A percentile compares a stretch with the other conserved stretches of the same genome.
These are phyloP conservation scores for Pelargonium cotyledonis DNA, from an alignment of 441 rosid species.

Conservation along the genomic window DNA sequence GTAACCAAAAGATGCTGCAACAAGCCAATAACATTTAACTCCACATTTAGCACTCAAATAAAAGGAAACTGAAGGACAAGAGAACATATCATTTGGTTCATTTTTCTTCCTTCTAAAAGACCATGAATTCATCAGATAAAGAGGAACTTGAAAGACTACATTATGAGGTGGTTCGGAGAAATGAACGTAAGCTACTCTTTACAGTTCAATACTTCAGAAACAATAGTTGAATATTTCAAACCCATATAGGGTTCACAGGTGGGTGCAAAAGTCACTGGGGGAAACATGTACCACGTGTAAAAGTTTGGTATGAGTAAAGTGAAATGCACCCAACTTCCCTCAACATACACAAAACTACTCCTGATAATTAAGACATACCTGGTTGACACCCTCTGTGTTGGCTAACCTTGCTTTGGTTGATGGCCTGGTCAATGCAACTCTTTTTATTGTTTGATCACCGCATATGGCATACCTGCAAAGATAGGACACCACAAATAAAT, in stretches of 20 bases:
- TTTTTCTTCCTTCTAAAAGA: background rate
- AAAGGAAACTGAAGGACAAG: too few relatives aligned
- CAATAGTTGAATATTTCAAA: too few relatives aligned
- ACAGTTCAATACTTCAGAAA: background rate
- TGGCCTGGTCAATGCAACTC: constrained; percentile 38
- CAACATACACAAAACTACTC: background rate
- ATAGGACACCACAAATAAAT: constrained; percentile 5
- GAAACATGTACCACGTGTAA: background rate
- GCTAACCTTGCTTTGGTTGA: constrained; percentile 47
- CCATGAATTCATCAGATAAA: background rate
- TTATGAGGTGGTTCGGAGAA: background rate
- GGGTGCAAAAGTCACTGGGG: background rate
- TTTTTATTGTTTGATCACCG: constrained; percentile 45
- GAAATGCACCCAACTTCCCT: constrained; percentile 4
- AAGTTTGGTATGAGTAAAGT: background rate
- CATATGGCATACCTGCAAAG: constrained; percentile 40
- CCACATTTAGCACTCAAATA: constrained; percentile 8
- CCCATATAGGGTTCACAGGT: too few relatives aligned
- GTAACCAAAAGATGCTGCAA: constrained; percentile 39
- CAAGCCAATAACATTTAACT: constrained; percentile 12
- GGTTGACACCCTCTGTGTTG: constrained; percentile 50
- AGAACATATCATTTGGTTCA: background rate
- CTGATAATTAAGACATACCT: constrained; percentile 26
- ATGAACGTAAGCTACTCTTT: background rate
- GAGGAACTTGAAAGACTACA: background rate